Conservation (phyloP, 108 stramenopile genomes). For the Nitzschia palea region DNA sequence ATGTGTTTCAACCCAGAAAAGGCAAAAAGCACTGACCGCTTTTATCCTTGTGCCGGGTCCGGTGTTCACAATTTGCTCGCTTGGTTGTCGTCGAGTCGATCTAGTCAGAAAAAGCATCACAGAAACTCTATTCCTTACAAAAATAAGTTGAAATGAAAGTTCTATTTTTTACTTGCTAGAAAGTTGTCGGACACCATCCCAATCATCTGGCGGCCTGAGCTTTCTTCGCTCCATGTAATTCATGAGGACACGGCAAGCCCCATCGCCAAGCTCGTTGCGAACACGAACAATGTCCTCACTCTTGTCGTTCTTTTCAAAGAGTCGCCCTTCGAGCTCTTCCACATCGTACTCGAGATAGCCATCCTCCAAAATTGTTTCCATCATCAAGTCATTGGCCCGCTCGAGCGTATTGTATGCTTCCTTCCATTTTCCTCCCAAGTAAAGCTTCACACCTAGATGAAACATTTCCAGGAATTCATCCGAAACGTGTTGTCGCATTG, state of each 20-base stretch:
- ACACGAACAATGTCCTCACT: slow-evolving; percentile 36
- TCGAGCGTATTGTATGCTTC: slow-evolving; percentile 56
- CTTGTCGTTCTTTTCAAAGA: slow-evolving; percentile 33
- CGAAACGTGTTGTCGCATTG: slow-evolving; percentile 78
- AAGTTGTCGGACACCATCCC: slow-evolving; percentile 81
- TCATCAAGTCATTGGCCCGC: slow-evolving; percentile 77
- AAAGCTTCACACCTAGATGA: slow-evolving; percentile 61
- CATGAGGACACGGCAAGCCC: slow-evolving; percentile 74
- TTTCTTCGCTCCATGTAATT: slow-evolving; percentile 69
- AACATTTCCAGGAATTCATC: slow-evolving; percentile 74
- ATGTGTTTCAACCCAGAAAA: too few species aligned
- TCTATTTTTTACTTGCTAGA: slow-evolving; percentile 84
- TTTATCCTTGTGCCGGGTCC: too few species aligned
- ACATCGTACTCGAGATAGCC: slow-evolving; percentile 43
- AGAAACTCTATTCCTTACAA: too few species aligned
- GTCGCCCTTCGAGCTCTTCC: slow-evolving; percentile 21
- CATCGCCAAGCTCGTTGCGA: slow-evolving; percentile 71
- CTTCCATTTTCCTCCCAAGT: slow-evolving; percentile 76
- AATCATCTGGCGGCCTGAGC: slow-evolving; percentile 57
- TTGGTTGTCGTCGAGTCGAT: too few species aligned
- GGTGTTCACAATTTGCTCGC: too few species aligned
- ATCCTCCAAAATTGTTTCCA: slow-evolving; percentile 56
- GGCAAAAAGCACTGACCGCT: too few species aligned
- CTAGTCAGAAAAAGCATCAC: too few species aligned
- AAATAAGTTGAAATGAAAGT: too few species aligned